Evolutionary conservation across 352 stramenopile genomes (phyloP).

Genomic region (Pythium rishiriense): DNA sequence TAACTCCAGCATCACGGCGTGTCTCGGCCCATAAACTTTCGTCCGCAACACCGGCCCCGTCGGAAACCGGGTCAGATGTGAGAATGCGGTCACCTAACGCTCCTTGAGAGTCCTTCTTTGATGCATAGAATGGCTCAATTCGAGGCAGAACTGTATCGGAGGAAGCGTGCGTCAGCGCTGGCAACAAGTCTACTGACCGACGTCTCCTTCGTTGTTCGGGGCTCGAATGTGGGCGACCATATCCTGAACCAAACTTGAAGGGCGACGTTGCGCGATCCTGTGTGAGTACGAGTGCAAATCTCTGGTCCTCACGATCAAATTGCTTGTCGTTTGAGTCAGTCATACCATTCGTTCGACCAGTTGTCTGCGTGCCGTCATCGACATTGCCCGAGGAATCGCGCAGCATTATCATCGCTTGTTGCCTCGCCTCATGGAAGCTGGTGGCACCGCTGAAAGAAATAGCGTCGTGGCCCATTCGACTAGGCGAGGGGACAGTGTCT

Average conservation of each 20-base stretch:
- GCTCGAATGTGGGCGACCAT: slow-evolving; percentile 24
- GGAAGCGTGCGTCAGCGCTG: slow-evolving; percentile 13
- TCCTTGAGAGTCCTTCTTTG: not conserved
- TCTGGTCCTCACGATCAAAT: not conserved
- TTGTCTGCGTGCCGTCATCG: slow-evolving; percentile 22
- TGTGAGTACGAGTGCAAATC: slow-evolving; percentile 13
- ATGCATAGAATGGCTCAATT: slow-evolving; percentile 5
- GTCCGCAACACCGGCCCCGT: too few species aligned
- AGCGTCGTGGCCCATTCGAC: slow-evolving; percentile 1
- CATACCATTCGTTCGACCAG: slow-evolving; percentile 9
- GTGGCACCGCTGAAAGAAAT: slow-evolving; percentile 36
- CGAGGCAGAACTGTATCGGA: slow-evolving; percentile 4
- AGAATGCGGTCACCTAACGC: too few species aligned
- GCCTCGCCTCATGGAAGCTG: slow-evolving; percentile 46
- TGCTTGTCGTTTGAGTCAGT: not conserved
- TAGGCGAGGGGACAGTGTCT: slow-evolving; percentile 2
- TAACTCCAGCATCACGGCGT: too few species aligned
- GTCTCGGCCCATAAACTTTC: too few species aligned
- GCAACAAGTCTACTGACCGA: slow-evolving; percentile 5
- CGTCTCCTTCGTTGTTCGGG: slow-evolving; percentile 21
- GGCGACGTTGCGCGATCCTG: not conserved
- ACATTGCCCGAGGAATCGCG: slow-evolving; percentile 1
- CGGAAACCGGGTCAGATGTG: too few species aligned
- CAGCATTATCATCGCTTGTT: slow-evolving; percentile 26
- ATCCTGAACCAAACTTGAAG: not conserved